A percentile compares a stretch with the other conserved stretches of the same genome.
These are phyloP conservation scores for Neohortaea acidophila DNA, from an alignment of 495 filamentous ascomycete genomes.

Conservation along the genomic window DNA sequence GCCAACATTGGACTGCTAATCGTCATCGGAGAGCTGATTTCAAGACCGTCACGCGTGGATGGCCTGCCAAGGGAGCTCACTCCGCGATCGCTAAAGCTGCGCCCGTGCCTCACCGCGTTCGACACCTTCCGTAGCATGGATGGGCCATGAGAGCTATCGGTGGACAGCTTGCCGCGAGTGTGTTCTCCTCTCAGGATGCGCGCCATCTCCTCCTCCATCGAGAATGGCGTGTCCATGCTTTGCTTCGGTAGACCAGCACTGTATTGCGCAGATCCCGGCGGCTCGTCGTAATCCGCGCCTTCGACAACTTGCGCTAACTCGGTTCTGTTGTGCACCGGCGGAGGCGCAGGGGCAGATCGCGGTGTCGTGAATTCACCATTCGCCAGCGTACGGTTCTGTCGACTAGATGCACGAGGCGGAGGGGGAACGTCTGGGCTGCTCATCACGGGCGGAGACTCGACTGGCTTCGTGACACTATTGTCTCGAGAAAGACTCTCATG, in stretches of 20 bases:
- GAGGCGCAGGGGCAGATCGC: constrained; percentile 45
- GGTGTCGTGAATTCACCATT: constrained; percentile 47
- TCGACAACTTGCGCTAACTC: too few species aligned
- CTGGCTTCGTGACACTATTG: constrained; percentile 17
- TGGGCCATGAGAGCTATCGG: constrained; percentile 37
- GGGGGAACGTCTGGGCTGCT: constrained; percentile 17
- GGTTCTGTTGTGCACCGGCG: constrained; percentile 29
- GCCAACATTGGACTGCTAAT: constrained; percentile 58
- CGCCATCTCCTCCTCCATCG: constrained; percentile 81
- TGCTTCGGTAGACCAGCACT: constrained; percentile 51
- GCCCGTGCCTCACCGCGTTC: constrained; percentile 82
- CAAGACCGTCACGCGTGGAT: constrained; percentile 42
- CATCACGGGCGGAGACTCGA: constrained; percentile 24
- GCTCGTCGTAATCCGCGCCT: too few species aligned
- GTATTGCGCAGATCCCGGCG: too few species aligned
- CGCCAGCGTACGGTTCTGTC: constrained; percentile 22
- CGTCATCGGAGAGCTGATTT: constrained; percentile 52
- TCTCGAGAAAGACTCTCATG: constrained; percentile 9
- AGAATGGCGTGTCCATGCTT: constrained; percentile 60
- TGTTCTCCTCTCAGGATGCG: constrained; percentile 53
- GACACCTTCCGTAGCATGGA: constrained; percentile 79
- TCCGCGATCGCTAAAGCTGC: constrained; percentile 66
- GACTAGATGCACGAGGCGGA: constrained; percentile 24
- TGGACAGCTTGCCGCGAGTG: constrained; percentile 32
- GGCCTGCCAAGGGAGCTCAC: constrained; percentile 39